Conservation (phyloP, 768 basidiomycete species). For the Lactarius psammicola region DNA sequence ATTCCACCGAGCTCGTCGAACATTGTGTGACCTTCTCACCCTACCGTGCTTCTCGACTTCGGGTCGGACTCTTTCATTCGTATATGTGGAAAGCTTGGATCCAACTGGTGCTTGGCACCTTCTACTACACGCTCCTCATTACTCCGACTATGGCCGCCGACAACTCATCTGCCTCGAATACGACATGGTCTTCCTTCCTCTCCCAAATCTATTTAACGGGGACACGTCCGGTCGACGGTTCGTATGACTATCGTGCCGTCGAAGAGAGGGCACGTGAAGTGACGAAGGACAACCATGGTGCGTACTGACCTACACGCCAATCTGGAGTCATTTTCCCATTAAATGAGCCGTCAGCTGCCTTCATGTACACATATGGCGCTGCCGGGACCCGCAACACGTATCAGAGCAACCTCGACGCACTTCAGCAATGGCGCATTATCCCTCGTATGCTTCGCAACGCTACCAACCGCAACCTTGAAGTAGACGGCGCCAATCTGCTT, state of each 20-base stretch:
- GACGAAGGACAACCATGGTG: constrained; percentile 56
- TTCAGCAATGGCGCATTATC: constrained; percentile 69
- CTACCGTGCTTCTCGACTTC: no score
- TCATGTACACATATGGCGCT: constrained; percentile 72
- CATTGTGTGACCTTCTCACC: no score
- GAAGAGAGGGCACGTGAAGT: constrained; percentile 65
- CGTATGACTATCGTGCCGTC: constrained; percentile 59
- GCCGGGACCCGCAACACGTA: constrained; percentile 73
- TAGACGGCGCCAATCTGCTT: constrained; percentile 33
- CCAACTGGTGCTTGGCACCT: not conserved
- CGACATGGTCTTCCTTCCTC: constrained; percentile 19
- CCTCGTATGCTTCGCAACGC: constrained; percentile 73
- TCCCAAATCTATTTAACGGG: constrained; percentile 4
- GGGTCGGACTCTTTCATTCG: no score
- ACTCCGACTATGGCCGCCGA: not conserved
- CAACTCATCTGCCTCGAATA: not conserved
- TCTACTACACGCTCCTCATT: not conserved
- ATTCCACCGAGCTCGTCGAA: no score
- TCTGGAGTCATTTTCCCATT: not conserved
- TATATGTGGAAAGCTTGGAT: no score
- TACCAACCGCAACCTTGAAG: constrained; percentile 58
- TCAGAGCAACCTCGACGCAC: constrained; percentile 58
- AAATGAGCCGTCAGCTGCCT: constrained; percentile 48
- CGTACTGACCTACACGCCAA: constrained; percentile 23
- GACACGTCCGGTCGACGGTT: constrained; percentile 43